A percentile compares a stretch with the other conserved stretches of the same genome.
Conservation (phyloP, 164 flowering plant genomes). For the Umbilicus rupestris region DNA sequence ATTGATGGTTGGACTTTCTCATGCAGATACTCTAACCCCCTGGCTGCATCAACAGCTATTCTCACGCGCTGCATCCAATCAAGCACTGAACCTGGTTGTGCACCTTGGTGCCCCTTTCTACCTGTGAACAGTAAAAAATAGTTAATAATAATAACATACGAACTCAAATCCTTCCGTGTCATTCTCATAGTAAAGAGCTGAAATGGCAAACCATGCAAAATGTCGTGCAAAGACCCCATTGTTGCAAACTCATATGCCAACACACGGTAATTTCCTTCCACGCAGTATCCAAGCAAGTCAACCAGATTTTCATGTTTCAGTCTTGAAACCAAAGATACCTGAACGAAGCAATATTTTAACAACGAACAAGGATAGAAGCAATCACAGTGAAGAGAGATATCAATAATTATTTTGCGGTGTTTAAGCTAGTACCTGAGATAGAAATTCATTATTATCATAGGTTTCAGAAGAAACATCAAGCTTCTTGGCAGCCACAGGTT, state of each 20-base stretch:
- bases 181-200: not conserved
- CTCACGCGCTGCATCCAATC: conserved; percentile 64
- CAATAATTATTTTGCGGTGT: not conserved
- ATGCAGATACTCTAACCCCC: conserved; percentile 14
- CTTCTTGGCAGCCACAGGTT: conserved; percentile 75
- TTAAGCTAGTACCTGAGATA: conserved; percentile 51
- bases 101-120: conserved; percentile 1
- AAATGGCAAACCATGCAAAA: conserved; percentile 67
- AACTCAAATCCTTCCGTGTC: not conserved
- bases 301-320: conserved; percentile 80
- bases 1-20: conserved; percentile 82
- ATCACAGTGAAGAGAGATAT: not conserved
- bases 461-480: conserved; percentile 84
- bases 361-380: not conserved
- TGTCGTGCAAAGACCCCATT: conserved; percentile 92
- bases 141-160: not conserved
- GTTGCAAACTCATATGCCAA: conserved; percentile 84
- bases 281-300: conserved; percentile 80
- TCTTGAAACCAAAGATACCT: conserved; percentile 82
- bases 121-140: not conserved
- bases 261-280: conserved; percentile 77
- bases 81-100: conserved; percentile 21
- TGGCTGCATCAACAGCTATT: conserved; percentile 2
- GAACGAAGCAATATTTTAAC: conserved; percentile 4
- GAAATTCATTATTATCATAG: conserved; percentile 63